phyloP scores from a whole-genome alignment of 1,139 yeast species.

The Candida pseudoviswanathii region DNA sequence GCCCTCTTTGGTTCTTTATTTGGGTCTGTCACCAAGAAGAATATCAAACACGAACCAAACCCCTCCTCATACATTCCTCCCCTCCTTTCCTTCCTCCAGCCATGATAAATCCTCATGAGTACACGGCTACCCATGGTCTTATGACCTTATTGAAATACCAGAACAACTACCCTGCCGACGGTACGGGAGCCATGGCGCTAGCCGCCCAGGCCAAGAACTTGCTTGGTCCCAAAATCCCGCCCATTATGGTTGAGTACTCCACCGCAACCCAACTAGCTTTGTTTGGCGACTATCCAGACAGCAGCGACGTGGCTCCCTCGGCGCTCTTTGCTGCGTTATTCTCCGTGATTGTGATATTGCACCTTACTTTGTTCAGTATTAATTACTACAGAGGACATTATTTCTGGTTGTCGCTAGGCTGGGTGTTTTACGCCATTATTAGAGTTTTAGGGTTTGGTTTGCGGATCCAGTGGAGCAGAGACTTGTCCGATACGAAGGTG shows the following conservation, averaged over 20 bases:
- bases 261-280: conserved; percentile 48
- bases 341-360: conserved; percentile 48
- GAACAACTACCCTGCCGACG: conserved; percentile 49
- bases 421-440: conserved; percentile 54
- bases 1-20: too few species aligned
- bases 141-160: conserved; percentile 30
- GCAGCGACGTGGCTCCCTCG: conserved; percentile 60
- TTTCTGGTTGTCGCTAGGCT: conserved; percentile 59
- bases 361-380: conserved; percentile 49
- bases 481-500: conserved; percentile 43
- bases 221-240: conserved; percentile 36
- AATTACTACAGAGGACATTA: conserved; percentile 64
- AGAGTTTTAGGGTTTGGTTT: conserved; percentile 63
- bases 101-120: conserved; percentile 12
- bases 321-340: conserved; percentile 61
- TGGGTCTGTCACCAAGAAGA: too few species aligned
- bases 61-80: too few species aligned
- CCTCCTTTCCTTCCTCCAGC: background rate
- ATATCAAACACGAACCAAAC: too few species aligned
- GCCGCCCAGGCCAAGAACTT: conserved; percentile 29
- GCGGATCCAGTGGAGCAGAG: conserved; percentile 60
- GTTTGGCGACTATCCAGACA: conserved; percentile 70
- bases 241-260: conserved; percentile 34
- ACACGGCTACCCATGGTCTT: conserved; percentile 33
- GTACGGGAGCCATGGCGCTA: conserved; percentile 49